A percentile compares a stretch with the other conserved stretches of the same genome.
Conservation (phyloP, 208 protist genomes). For the Tetramitus jugosus region DNA sequence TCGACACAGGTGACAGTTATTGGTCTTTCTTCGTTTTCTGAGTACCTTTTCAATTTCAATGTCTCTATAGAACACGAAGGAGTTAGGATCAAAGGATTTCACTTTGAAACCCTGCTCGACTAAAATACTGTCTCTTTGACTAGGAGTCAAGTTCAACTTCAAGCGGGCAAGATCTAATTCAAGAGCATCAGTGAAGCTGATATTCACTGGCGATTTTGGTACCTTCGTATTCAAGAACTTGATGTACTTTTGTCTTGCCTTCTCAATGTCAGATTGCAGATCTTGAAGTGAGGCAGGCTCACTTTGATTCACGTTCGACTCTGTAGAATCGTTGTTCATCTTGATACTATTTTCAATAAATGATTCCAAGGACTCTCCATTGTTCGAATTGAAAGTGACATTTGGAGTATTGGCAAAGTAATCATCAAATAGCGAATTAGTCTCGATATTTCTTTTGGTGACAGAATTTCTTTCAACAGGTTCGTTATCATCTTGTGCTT, state of each 20-base stretch:
- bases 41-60: background rate
- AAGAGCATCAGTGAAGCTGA: background rate
- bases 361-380: background rate
- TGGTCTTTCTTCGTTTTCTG: background rate
- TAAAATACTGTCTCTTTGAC: conserved; percentile 1
- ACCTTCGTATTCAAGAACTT: background rate
- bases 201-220: no score
- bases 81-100: background rate
- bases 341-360: background rate
- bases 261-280: background rate
- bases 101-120: background rate
- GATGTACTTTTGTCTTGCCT: background rate
- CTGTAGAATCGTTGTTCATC: background rate
- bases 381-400: no score
- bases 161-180: conserved; percentile 1
- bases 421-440: no score
- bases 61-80: background rate
- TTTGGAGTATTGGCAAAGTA: background rate
- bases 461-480: background rate
- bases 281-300: background rate
- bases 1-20: background rate
- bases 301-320: background rate
- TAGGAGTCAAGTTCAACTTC: background rate
- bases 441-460: background rate
- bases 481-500: background rate